These are phyloP conservation scores for Xerocomus minutiporus DNA, from an alignment of 1,284 basidiomycete species.

Conservation along the genomic window DNA sequence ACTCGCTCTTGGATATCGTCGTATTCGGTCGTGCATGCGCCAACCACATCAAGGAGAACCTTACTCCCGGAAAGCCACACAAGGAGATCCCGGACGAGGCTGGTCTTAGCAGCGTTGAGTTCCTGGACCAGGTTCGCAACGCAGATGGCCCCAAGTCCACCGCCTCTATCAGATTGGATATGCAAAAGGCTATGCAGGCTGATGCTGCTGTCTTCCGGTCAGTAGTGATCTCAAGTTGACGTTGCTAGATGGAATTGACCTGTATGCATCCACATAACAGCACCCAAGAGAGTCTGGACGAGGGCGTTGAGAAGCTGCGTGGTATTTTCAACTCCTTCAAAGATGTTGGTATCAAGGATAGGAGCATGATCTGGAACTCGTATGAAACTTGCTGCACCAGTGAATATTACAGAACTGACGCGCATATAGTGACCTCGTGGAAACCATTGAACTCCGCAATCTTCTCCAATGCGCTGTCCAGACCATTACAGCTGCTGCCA, in stretches of 20 bases:
- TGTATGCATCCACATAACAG: slow-evolving; percentile 38
- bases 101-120: slow-evolving; percentile 82
- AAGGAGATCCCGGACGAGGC: slow-evolving; percentile 85
- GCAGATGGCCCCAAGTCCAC: slow-evolving; percentile 83
- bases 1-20: slow-evolving; percentile 98
- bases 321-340: slow-evolving; percentile 86
- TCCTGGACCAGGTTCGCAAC: slow-evolving; percentile 87
- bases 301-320: slow-evolving; percentile 86
- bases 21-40: slow-evolving; percentile 99
- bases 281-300: slow-evolving; percentile 86
- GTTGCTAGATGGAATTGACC: slow-evolving; percentile 5
- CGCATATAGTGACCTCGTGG: slow-evolving; percentile 77
- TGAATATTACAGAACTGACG: slow-evolving; percentile 12
- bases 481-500: slow-evolving; percentile 92
- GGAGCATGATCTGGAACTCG: slow-evolving; percentile 99
- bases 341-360: slow-evolving; percentile 93
- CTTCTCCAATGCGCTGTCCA: slow-evolving; percentile 93
- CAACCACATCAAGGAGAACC: slow-evolving; percentile 93
- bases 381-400: slow-evolving; percentile 36
- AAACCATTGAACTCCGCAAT: slow-evolving; percentile 97
- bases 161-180: slow-evolving; percentile 86
- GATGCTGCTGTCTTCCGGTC: slow-evolving; percentile 89
- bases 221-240: slow-evolving; percentile 14
- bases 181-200: slow-evolving; percentile 99
- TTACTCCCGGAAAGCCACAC: slow-evolving; percentile 89